Base-by-base conservation (phyloP, 1,139 yeast species). In the Lodderomyces beijingensis region DNA sequence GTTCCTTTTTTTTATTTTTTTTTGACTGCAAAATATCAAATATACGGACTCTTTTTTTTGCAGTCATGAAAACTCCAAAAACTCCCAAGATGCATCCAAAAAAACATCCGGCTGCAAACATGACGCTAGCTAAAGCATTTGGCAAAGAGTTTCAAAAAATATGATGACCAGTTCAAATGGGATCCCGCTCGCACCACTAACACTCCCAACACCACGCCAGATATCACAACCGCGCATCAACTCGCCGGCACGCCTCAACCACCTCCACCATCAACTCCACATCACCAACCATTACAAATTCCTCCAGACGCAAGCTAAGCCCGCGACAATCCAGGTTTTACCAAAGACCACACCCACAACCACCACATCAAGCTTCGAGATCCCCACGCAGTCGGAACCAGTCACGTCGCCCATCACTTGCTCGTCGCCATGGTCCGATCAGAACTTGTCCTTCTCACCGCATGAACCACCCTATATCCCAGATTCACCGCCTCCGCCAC, bases 301-400 rank as follows among this genome's bases (percentile, higher is more conserved):
- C 16, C 16, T 29, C 16, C 32, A 29, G 15, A 25, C 27, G 4
- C 6, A 10, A 15, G 24, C 19, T 15, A 9, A 6, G 18, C 19
- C 32, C 6, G 13, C 34, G 23, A 25, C 37, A 10, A 17, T 30
- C n/a, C 36, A 33, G 19, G 30, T 27, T 4, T 8, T 26, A 7
- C 32, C 31, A n/a, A n/a, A n/a, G n/a, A n/a, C n/a, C n/a, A n/a
- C n/a, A n/a, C n/a, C n/a, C n/a, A n/a, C n/a, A n/a, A n/a, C n/a
- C 19, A 20, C 17, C 6, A 28, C 31, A 16, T 30, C 36, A 13
- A 29, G 32, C 13, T 33, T 35, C 24, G 38, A 32, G 5, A 17
- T 33, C 8, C 25, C 34, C 10, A 29, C 24, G n/a, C 18, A 24
- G 4, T 19, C 28, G 3, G 31, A 32, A 10, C 30, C 38, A 15